Percentiles rank a stretch among this genome's conserved stretches.
These are phyloP conservation scores for Colletotrichum abscissum DNA, from an alignment of 2,329 filamentous ascomycete genomes.

Conservation along the genomic window DNA sequence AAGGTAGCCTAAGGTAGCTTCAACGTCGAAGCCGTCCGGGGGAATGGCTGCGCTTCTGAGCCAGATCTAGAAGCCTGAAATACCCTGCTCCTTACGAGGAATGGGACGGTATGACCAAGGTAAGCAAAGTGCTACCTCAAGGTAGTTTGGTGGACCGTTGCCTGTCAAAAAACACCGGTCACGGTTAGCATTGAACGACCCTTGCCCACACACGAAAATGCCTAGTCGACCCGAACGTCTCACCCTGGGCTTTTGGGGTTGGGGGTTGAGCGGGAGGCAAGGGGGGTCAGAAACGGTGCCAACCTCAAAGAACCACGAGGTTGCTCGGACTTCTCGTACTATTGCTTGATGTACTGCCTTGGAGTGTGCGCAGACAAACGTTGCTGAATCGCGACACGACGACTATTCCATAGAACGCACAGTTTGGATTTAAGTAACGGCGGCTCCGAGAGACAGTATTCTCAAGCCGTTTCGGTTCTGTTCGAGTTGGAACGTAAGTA, in stretches of 20 bases:
- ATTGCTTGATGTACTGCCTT: neutral
- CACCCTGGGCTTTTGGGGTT: neutral
- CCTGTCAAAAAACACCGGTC: conserved; percentile 33
- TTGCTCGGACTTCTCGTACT: conserved; percentile 11
- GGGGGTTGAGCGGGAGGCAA: neutral
- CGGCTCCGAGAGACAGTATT: neutral
- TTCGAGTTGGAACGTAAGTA: neutral
- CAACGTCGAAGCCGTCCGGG: conserved; percentile 16
- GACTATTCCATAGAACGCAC: neutral
- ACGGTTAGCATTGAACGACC: conserved; percentile 26
- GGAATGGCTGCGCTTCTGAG: conserved; percentile 4
- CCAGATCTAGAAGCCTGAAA: conserved; percentile 4
- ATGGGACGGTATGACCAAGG: conserved; percentile 12
- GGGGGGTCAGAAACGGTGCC: conserved; percentile 7
- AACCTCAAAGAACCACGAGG: conserved; percentile 23
- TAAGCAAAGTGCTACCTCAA: neutral
- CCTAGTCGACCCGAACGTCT: conserved; percentile 6
- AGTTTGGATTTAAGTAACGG: neutral
- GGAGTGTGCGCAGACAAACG: neutral
- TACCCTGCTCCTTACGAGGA: conserved; percentile 14
- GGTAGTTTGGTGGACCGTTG: conserved; percentile 32
- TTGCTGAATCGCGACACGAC: neutral
- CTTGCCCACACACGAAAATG: conserved; percentile 3
- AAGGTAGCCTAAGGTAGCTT: conserved; percentile 22
- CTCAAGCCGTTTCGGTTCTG: neutral